Base-by-base conservation (phyloP, 1,284 basidiomycete genomes). In the Anthracocystis panici-leucophaei region DNA sequence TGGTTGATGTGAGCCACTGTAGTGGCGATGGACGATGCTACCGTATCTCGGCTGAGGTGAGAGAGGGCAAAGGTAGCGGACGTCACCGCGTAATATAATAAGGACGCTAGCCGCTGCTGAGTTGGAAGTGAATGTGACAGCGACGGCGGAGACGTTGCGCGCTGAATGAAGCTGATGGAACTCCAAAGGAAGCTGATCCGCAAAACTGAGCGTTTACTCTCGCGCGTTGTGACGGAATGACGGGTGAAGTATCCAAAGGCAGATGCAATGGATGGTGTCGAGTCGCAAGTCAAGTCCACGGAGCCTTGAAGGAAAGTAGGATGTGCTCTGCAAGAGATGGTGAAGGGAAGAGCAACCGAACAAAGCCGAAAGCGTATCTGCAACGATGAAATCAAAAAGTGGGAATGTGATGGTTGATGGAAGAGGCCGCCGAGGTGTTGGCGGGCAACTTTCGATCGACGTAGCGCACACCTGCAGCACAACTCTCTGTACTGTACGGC, bases 381-480 rank as follows among this genome's bases (percentile, higher is more conserved):
- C 35, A 38, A 16, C 35, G 33, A 33, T 40, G n/a, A 5, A 38
- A 51, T 42, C 35, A 38, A 23, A 23, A 31, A 59, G 52, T 18
- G 12, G 10, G 29, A 35, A 53, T 42, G 57, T 59, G 57, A 56
- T 64, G 56, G 59, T 63, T 7, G 44, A 59, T 21, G 40, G 31
- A 1, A 1, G 23, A 38, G 56, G 21, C 46, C 66, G 66, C 61
- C 61, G 60, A 69, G 53, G 56, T 58, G 41, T 31, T 44, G 35
- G 35, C 35, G 35, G 14, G 35, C 35, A 16, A 9, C 11, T 6
- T 33, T 33, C 6, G 8, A 33, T 33, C 11, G 35, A 12, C 35
- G 35, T 38, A 33, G 31, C 10, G 35, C 35, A 38, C 35, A 12
- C 35, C 35, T 49, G 48, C 42, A 44, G 42, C 42, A 20, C 42